phyloP scores from a whole-genome alignment of 2,329 filamentous ascomycete genomes.

The Penicillium expansum region DNA sequence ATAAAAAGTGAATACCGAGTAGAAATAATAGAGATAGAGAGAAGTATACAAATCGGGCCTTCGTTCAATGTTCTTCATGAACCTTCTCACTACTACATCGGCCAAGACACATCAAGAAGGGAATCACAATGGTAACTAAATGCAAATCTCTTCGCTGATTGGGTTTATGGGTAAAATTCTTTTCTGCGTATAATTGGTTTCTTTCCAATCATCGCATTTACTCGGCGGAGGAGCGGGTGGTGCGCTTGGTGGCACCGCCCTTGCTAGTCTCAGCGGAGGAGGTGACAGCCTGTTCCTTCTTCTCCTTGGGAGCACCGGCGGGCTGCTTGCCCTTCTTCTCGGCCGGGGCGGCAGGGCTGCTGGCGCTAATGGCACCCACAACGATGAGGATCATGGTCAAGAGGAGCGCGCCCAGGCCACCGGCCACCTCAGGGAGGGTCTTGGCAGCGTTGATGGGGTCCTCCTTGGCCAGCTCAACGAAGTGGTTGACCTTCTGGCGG shows the following conservation, averaged over 20 bases:
- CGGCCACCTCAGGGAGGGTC: constrained; percentile 88
- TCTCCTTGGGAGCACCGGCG: constrained; percentile 57
- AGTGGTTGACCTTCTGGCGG: constrained; percentile 90
- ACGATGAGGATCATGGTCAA: constrained; percentile 70
- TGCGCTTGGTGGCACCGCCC: constrained; percentile 63
- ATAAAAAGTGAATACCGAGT: neutral
- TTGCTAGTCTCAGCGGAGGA: constrained; percentile 72
- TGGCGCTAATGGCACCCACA: constrained; percentile 62
- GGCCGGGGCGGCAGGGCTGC: constrained; percentile 62
- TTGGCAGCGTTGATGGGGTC: constrained; percentile 82
- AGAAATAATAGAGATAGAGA: constrained; percentile 3
- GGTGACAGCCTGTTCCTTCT: constrained; percentile 64
- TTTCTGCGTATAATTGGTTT: constrained; percentile 5
- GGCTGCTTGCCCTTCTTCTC: constrained; percentile 74
- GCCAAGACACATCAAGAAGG: constrained; percentile 4
- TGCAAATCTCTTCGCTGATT: constrained; percentile 11
- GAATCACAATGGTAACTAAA: constrained; percentile 7
- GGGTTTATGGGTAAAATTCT: constrained; percentile 14
- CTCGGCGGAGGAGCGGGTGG: constrained; percentile 46
- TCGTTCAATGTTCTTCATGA: neutral
- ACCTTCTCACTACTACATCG: neutral
- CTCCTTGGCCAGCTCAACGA: constrained; percentile 77
- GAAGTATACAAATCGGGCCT: constrained; percentile 10
- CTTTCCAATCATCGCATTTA: constrained; percentile 22
- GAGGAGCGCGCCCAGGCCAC: constrained; percentile 68